Conservation (phyloP, 148 eudicot genomes). For the Vaccinium macrocarpon region DNA sequence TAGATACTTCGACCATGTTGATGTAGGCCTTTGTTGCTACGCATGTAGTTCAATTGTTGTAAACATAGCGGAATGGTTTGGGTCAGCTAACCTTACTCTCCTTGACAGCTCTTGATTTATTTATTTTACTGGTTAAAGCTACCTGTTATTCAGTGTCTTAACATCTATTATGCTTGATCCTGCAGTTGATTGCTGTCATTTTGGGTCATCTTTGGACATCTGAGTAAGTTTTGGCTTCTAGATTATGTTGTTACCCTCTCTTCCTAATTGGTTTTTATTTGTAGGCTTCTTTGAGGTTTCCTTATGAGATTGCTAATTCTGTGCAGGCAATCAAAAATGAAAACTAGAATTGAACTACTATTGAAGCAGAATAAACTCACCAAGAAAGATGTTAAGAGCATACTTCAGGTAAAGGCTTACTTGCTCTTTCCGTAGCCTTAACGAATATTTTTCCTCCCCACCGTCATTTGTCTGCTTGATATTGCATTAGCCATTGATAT, state of each 20-base stretch:
- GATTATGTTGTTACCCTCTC: not conserved
- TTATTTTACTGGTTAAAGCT: not conserved
- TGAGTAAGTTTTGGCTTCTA: conserved; percentile 65
- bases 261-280: not conserved
- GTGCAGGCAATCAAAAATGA: conserved; percentile 64
- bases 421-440: not conserved
- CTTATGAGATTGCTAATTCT: conserved; percentile 4
- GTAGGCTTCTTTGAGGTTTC: conserved; percentile 2
- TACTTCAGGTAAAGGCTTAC: conserved; percentile 63
- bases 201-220: conserved; percentile 98
- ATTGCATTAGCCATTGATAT: not conserved
- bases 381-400: conserved; percentile 68
- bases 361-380: conserved; percentile 91
- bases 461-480: not conserved
- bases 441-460: not conserved
- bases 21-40: not conserved
- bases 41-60: not conserved
- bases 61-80: not conserved
- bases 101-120: not conserved
- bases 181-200: conserved; percentile 90
- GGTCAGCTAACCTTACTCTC: not conserved
- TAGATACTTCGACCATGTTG: not conserved
- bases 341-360: conserved; percentile 82
- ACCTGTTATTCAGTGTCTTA: not conserved
- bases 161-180: conserved; percentile 10